A percentile compares a stretch with the other conserved stretches of the same genome.
phyloP scores from a whole-genome alignment of 208 protist species.

The Crithidia sp. region DNA sequence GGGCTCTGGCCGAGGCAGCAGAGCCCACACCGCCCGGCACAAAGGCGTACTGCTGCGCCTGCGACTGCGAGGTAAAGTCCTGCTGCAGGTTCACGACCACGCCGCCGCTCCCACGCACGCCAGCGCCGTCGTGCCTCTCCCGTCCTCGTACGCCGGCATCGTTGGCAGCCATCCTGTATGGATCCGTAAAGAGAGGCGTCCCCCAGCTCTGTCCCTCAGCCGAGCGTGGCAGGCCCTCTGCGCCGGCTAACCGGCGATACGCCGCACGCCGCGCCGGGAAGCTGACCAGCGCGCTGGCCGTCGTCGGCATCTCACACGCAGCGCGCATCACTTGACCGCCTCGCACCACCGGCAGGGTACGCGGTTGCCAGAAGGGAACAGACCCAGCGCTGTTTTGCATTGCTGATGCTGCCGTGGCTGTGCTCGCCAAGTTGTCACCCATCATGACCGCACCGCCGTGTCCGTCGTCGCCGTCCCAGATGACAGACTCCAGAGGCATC shows the following conservation, averaged over 20 bases:
- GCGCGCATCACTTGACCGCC: constrained; percentile 19
- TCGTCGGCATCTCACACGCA: constrained; percentile 9
- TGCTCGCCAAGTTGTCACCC: neutral
- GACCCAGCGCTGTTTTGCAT: neutral
- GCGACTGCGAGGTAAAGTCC: constrained; percentile 18
- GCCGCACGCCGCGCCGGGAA: constrained; percentile 19
- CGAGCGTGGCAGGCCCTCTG: neutral
- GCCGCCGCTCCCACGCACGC: no score
- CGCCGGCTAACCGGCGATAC: constrained; percentile 13
- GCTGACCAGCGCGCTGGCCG: constrained; percentile 20
- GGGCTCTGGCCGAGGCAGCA: constrained; percentile 6
- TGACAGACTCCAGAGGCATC: constrained; percentile 28
- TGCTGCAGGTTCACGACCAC: constrained; percentile 39
- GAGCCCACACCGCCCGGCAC: constrained; percentile 16
- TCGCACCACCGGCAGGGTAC: constrained; percentile 19
- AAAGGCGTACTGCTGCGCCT: constrained; percentile 34
- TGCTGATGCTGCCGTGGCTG: neutral
- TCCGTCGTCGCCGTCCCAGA: constrained; percentile 13
- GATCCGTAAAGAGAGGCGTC: no score
- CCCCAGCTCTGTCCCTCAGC: neutral
- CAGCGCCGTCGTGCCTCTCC: no score
- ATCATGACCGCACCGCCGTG: constrained; percentile 6
- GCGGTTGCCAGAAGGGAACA: constrained; percentile 23
- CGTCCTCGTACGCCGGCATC: neutral
- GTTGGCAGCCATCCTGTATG: neutral